These are phyloP conservation scores for Erodium maritimum DNA, from an alignment of 345 rosid species.

Conservation along the genomic window DNA sequence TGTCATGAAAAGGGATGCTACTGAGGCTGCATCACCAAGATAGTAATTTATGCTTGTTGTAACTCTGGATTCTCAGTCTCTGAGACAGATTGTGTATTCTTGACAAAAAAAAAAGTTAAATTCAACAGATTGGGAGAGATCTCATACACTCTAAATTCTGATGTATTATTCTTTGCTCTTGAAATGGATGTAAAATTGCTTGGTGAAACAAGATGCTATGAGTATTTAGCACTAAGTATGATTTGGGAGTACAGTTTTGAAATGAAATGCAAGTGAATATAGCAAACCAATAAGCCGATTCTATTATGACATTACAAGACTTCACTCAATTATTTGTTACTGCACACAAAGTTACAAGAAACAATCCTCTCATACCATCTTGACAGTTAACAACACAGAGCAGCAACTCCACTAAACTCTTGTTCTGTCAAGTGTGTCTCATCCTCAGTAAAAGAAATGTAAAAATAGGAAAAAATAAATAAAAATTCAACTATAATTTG, in stretches of 20 bases:
- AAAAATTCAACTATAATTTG: background rate
- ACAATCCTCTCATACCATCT: slow-evolving; percentile 17
- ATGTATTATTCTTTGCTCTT: slow-evolving; percentile 2
- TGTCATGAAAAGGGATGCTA: slow-evolving; percentile 55
- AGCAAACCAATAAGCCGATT: background rate
- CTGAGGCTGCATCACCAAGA: slow-evolving; percentile 64
- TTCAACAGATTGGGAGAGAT: background rate
- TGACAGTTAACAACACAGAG: background rate
- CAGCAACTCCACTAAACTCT: background rate
- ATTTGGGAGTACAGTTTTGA: background rate
- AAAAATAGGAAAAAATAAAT: too few species aligned
- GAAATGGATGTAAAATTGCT: background rate
- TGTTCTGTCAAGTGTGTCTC: background rate
- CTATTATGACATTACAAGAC: slow-evolving; percentile 14
- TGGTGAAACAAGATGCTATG: background rate
- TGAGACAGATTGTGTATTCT: slow-evolving; percentile 33
- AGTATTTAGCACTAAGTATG: too few species aligned
- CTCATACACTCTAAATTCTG: slow-evolving; percentile 1
- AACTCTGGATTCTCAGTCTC: slow-evolving; percentile 39
- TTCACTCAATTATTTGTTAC: slow-evolving; percentile 49
- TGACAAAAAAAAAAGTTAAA: background rate
- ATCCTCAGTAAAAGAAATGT: background rate
- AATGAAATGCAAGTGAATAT: background rate
- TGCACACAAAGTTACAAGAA: slow-evolving; percentile 67
- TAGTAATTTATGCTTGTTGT: slow-evolving; percentile 9